Evolutionary conservation across 2,329 filamentous ascomycete genomes (phyloP).

Genomic region (Arthrobotrys entomopaga): DNA sequence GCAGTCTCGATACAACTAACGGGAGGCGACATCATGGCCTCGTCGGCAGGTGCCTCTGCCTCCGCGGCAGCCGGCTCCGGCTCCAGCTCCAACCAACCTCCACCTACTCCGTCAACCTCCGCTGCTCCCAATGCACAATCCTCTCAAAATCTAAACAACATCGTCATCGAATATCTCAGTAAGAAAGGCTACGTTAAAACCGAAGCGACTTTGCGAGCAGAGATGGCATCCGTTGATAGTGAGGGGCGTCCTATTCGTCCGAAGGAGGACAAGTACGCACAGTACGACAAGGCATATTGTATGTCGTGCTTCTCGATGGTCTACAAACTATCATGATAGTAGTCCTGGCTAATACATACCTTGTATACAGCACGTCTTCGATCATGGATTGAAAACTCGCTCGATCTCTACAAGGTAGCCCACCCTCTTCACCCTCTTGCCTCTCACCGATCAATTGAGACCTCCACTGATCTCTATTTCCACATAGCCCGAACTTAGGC

Average conservation of each 20-base stretch:
- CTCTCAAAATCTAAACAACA: constrained; percentile 57
- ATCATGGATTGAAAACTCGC: constrained; percentile 87
- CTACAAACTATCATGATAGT: not conserved
- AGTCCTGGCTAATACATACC: not conserved
- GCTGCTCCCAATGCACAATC: constrained; percentile 7
- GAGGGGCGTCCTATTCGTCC: constrained; percentile 79
- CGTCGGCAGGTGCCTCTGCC: constrained; percentile 30
- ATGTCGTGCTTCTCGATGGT: constrained; percentile 57
- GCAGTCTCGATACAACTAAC: too few relatives aligned
- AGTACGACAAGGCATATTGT: constrained; percentile 78
- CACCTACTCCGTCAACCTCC: constrained; percentile 11
- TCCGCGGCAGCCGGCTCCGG: constrained; percentile 21
- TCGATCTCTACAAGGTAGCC: constrained; percentile 93
- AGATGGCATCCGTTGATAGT: constrained; percentile 83
- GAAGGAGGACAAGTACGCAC: constrained; percentile 74
- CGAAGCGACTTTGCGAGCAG: constrained; percentile 89
- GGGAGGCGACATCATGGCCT: constrained; percentile 12
- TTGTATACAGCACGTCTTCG: constrained; percentile 71
- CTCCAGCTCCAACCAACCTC: constrained; percentile 26
- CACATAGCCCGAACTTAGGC: constrained; percentile 80
- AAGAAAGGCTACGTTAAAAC: constrained; percentile 95
- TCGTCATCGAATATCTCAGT: constrained; percentile 88
- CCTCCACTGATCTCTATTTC: constrained; percentile 45
- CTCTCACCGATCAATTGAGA: constrained; percentile 2
- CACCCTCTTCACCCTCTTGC: not conserved